A percentile compares a stretch with the other conserved stretches of the same genome.
Conservation (phyloP, 768 basidiomycete species). For the Boletus rubroflammeus region DNA sequence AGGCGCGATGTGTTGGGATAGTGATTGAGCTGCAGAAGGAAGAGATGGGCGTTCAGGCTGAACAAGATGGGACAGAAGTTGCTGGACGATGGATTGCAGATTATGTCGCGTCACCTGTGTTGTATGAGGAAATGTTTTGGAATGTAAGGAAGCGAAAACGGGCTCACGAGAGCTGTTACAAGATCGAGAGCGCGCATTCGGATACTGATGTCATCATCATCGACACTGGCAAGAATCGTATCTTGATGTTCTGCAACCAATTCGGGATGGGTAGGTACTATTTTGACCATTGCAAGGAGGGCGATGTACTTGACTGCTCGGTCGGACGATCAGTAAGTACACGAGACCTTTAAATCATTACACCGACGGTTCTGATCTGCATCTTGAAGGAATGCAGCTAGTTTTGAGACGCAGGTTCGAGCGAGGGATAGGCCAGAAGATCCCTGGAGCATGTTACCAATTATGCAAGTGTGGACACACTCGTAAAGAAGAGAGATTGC, state of each 20-base stretch:
- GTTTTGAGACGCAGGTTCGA: conserved; percentile 85
- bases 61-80: conserved; percentile 83
- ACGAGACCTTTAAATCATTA: conserved; percentile 10
- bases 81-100: conserved; percentile 85
- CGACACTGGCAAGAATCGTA: conserved; percentile 83
- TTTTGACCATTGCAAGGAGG: conserved; percentile 90
- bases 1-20: conserved; percentile 50
- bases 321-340: conserved; percentile 16
- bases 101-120: conserved; percentile 76
- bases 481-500: conserved; percentile 97
- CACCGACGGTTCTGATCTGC: conserved; percentile 90
- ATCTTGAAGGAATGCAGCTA: conserved; percentile 89
- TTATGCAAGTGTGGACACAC: conserved; percentile 97
- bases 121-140: not conserved
- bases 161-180: conserved; percentile 83
- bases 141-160: not conserved
- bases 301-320: conserved; percentile 95
- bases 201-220: conserved; percentile 93
- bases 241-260: conserved; percentile 90
- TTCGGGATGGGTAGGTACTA: conserved; percentile 87
- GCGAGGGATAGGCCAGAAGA: conserved; percentile 76
- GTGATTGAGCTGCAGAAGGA: conserved; percentile 53
- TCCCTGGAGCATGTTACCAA: conserved; percentile 91
- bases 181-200: conserved; percentile 94
- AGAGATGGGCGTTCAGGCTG: conserved; percentile 48